Conservation (phyloP, 208 protist genomes). For the Jaenimonas drosophilae region DNA sequence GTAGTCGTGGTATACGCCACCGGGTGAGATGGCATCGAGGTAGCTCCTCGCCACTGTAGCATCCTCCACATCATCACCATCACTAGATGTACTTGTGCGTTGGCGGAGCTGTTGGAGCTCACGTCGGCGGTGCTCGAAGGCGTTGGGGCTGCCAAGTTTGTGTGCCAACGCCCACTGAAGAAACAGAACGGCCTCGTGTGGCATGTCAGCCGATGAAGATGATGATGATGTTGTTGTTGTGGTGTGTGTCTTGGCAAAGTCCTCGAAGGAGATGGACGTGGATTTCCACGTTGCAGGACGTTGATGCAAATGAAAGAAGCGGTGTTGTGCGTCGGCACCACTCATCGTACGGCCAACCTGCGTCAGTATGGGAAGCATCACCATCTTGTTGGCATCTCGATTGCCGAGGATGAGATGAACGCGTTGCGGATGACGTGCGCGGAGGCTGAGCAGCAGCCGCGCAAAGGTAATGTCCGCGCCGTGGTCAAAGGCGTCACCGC, state of each 20-base stretch:
- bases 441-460: slow-evolving; percentile 54
- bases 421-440: slow-evolving; percentile 50
- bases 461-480: slow-evolving; percentile 63
- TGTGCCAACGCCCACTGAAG: slow-evolving; percentile 56
- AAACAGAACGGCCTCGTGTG: slow-evolving; percentile 21
- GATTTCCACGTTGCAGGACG: too few species aligned
- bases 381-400: slow-evolving; percentile 89
- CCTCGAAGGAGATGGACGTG: slow-evolving; percentile 2
- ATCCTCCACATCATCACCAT: slow-evolving; percentile 11
- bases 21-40: slow-evolving; percentile 33
- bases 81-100: not conserved
- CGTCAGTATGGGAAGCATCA: slow-evolving; percentile 32
- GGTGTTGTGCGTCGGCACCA: too few species aligned
- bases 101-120: slow-evolving; percentile 34
- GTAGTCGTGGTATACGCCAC: slow-evolving; percentile 73
- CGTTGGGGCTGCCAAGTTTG: slow-evolving; percentile 46
- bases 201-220: too few species aligned
- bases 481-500: slow-evolving; percentile 86
- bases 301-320: too few species aligned
- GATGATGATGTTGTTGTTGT: not conserved
- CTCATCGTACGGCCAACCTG: slow-evolving; percentile 5
- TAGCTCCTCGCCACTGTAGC: slow-evolving; percentile 58
- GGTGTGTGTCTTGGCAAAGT: slow-evolving; percentile 1
- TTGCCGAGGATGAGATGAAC: slow-evolving; percentile 87
- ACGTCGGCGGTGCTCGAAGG: slow-evolving; percentile 52